Conservation (phyloP, 768 basidiomycete genomes). For the Fomitopsis serialis region DNA sequence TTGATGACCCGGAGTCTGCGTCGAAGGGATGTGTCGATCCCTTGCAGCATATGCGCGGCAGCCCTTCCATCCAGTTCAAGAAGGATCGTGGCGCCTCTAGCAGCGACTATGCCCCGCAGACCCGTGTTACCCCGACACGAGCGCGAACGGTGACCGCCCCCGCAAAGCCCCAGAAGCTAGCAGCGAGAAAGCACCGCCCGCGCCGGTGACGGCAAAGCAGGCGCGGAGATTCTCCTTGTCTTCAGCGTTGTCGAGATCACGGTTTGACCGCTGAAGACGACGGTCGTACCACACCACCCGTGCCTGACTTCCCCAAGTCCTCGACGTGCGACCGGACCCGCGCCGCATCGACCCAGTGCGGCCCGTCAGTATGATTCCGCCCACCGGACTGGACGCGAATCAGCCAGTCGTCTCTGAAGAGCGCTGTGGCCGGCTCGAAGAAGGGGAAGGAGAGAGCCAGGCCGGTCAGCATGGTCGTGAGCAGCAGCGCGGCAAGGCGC, state of each 20-base stretch:
- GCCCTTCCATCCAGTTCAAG: background rate
- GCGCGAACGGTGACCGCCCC: conserved; percentile 12
- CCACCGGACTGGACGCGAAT: conserved; percentile 7
- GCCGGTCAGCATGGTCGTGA: background rate
- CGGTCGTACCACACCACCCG: conserved; percentile 19
- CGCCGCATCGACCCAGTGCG: background rate
- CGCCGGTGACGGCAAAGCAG: background rate
- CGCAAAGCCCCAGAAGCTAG: background rate
- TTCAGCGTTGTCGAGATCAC: conserved; percentile 14
- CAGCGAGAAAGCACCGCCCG: background rate
- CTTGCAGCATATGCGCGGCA: background rate
- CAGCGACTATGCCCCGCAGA: conserved; percentile 1
- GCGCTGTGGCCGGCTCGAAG: background rate
- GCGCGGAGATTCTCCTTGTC: conserved; percentile 17
- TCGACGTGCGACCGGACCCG: background rate
- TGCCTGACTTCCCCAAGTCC: conserved; percentile 8
- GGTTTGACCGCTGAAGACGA: conserved; percentile 13
- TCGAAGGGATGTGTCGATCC: background rate
- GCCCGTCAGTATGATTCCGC: background rate
- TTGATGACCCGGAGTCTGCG: conserved; percentile 1
- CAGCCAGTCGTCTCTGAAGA: background rate
- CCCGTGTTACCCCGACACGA: background rate
- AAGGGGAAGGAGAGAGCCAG: background rate
- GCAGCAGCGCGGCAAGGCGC: background rate
- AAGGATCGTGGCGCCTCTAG: conserved; percentile 1